Conservation (phyloP, 768 basidiomycete genomes). For the Calocera viscosa region DNA sequence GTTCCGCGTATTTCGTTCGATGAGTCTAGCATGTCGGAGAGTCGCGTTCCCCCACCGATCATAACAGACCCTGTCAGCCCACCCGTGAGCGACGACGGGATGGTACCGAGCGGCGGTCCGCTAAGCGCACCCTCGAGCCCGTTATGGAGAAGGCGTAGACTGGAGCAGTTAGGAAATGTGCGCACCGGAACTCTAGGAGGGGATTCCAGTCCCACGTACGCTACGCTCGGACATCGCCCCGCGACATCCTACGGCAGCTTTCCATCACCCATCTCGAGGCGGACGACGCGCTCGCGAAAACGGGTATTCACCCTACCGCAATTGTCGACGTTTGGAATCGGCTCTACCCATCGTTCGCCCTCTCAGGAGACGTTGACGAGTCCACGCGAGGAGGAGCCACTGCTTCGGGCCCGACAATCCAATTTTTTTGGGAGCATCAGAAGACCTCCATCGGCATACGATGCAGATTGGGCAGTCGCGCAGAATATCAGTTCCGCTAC, state of each 20-base stretch:
- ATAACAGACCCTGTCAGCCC: not conserved
- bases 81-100: not conserved
- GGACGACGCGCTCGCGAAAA: not conserved
- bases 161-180: constrained; percentile 9
- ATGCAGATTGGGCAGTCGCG: constrained; percentile 10
- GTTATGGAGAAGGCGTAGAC: constrained; percentile 13
- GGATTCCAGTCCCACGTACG: not conserved
- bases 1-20: not conserved
- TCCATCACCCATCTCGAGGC: constrained; percentile 2
- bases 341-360: not conserved
- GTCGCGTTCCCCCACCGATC: not conserved
- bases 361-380: constrained; percentile 10
- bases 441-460: constrained; percentile 15
- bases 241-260: constrained; percentile 14
- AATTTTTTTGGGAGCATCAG: constrained; percentile 11
- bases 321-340: not conserved
- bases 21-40: not conserved
- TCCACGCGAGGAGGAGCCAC: not conserved
- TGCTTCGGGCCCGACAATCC: constrained; percentile 7
- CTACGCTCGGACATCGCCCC: not conserved
- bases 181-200: not conserved
- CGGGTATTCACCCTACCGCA: not conserved
- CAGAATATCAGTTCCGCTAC: constrained; percentile 19
- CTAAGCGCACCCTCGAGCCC: constrained; percentile 13
- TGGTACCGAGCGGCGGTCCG: not conserved